phyloP scores from a whole-genome alignment of 2,329 filamentous ascomycete genomes.

The Diaporthe sp. region DNA sequence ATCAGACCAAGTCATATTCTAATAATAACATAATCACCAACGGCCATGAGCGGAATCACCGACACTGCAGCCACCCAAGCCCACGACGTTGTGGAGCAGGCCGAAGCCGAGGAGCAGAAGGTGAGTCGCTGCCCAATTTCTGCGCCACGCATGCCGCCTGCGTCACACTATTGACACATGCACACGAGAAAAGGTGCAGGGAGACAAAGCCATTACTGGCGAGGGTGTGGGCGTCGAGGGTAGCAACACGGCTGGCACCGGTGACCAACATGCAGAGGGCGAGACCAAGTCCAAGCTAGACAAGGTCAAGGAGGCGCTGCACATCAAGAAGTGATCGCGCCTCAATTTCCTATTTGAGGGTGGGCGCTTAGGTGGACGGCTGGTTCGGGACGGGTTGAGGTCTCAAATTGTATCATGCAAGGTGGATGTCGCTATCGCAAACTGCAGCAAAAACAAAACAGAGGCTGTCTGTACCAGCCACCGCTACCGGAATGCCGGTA shows the following conservation, averaged over 20 bases:
- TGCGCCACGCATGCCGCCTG: slow-evolving; percentile 6
- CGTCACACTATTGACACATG: slow-evolving; percentile 25
- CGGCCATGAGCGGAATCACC: slow-evolving; percentile 38
- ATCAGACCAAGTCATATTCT: neutral
- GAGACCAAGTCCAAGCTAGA: slow-evolving; percentile 31
- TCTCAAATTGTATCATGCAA: slow-evolving; percentile 24
- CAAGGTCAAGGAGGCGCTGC: slow-evolving; percentile 39
- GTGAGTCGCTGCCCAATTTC: slow-evolving; percentile 26
- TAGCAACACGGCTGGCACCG: slow-evolving; percentile 15
- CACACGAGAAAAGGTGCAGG: slow-evolving; percentile 29
- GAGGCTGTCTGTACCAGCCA: neutral
- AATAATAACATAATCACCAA: neutral
- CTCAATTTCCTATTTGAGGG: neutral
- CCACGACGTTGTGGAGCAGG: slow-evolving; percentile 40
- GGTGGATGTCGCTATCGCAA: slow-evolving; percentile 16
- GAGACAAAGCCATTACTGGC: slow-evolving; percentile 34
- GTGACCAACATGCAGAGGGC: slow-evolving; percentile 25
- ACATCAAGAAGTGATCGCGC: slow-evolving; percentile 33
- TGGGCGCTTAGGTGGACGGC: slow-evolving; percentile 16
- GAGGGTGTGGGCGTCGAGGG: slow-evolving; percentile 27
- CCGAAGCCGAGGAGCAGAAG: slow-evolving; percentile 36
- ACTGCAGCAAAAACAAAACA: slow-evolving; percentile 26
- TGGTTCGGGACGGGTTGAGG: slow-evolving; percentile 5
- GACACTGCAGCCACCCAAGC: slow-evolving; percentile 35
- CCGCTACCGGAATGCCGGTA: slow-evolving; percentile 32